phyloP scores from a whole-genome alignment of 2,329 filamentous ascomycete genomes.

The Sporothrix schenckii region DNA sequence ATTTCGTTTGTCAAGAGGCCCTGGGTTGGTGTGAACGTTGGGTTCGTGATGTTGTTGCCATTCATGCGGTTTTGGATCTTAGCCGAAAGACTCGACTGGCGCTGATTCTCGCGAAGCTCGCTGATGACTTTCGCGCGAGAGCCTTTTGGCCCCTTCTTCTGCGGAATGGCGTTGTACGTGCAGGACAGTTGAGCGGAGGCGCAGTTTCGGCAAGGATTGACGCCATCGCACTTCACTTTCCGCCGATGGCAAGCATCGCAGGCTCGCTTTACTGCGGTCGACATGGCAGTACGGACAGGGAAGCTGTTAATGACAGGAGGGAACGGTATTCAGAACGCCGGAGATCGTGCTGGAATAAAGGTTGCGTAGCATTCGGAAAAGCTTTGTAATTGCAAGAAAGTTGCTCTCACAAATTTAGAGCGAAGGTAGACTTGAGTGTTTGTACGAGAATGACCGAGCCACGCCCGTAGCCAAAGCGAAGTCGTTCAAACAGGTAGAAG shows the following conservation, averaged over 20 bases:
- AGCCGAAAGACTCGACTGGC: slow-evolving; percentile 64
- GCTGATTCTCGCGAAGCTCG: slow-evolving; percentile 69
- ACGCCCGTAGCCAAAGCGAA: background rate
- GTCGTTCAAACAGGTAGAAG: background rate
- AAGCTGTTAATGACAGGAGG: too few relatives aligned
- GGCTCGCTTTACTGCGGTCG: slow-evolving; percentile 61
- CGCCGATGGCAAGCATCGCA: slow-evolving; percentile 75
- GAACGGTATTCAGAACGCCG: background rate
- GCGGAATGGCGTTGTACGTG: slow-evolving; percentile 74
- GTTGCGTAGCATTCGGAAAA: background rate
- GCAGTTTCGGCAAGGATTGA: slow-evolving; percentile 73
- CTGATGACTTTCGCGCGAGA: slow-evolving; percentile 75
- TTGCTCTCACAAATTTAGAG: too few relatives aligned
- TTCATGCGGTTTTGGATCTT: slow-evolving; percentile 64
- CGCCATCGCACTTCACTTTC: slow-evolving; percentile 74
- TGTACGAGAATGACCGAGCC: background rate
- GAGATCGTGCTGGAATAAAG: background rate
- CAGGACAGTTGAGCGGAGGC: slow-evolving; percentile 66
- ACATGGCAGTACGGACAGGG: slow-evolving; percentile 42
- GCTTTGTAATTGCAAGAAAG: background rate
- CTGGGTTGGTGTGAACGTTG: slow-evolving; percentile 57
- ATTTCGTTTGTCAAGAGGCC: slow-evolving; percentile 64
- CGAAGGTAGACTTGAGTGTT: background rate
- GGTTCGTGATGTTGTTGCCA: slow-evolving; percentile 51
- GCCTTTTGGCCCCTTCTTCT: slow-evolving; percentile 77